These are phyloP conservation scores for Heritiera littoralis DNA, from an alignment of 345 rosid genomes.

Conservation along the genomic window DNA sequence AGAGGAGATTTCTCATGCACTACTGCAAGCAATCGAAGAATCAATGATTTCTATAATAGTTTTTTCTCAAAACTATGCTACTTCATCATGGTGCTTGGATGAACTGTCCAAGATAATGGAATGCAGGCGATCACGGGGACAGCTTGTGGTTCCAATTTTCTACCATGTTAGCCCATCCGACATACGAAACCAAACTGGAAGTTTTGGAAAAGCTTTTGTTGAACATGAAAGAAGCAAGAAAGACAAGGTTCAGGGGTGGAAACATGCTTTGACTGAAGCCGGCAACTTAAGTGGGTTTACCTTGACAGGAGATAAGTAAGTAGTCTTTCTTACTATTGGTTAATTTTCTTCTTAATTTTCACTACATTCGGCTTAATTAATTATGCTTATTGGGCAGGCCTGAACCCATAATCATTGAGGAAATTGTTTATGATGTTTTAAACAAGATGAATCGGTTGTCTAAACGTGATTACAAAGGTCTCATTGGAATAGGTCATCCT, in stretches of 20 bases:
- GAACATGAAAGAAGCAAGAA: too few relatives aligned
- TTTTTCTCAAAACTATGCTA: conserved; percentile 27
- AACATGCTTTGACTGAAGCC: not conserved
- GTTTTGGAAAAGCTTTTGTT: too few relatives aligned
- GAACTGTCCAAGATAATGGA: conserved; percentile 32
- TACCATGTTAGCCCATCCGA: too few relatives aligned
- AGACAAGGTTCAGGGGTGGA: not conserved
- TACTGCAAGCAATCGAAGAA: too few relatives aligned
- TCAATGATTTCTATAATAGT: too few relatives aligned
- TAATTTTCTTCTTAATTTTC: not conserved
- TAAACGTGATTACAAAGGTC: too few relatives aligned
- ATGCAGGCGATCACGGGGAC: not conserved
- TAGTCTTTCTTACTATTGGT: not conserved
- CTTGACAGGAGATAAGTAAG: not conserved
- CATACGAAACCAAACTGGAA: too few relatives aligned
- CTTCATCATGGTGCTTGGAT: conserved; percentile 35
- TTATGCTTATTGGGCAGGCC: not conserved
- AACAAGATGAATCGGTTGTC: not conserved
- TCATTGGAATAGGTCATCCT: too few relatives aligned
- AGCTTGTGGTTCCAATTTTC: not conserved
- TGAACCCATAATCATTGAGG: not conserved
- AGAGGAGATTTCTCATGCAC: too few relatives aligned
- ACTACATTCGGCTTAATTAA: too few relatives aligned
- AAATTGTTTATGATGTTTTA: not conserved
- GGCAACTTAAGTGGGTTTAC: not conserved